Conservation (phyloP, 2,329 filamentous ascomycete species). For the Nemania serpens region DNA sequence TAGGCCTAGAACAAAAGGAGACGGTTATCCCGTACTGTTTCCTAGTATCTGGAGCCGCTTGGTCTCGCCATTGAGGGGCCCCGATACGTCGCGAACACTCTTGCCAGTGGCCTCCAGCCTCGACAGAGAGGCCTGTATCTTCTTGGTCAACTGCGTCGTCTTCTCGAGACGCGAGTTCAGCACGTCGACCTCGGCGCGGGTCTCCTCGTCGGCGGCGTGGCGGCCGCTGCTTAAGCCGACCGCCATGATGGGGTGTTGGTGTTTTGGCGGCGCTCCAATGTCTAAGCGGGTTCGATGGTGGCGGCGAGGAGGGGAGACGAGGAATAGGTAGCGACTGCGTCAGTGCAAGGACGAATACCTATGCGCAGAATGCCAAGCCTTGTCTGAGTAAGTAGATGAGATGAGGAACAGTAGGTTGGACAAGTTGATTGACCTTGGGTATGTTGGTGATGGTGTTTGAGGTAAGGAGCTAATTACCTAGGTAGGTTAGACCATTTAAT, state of each 20-base stretch:
- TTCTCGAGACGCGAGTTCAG: slow-evolving; percentile 81
- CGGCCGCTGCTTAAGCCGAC: slow-evolving; percentile 53
- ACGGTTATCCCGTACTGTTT: slow-evolving; percentile 60
- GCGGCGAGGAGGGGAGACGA: not conserved
- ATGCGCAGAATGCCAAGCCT: too few relatives aligned
- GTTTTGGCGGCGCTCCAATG: not conserved
- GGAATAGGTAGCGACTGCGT: too few relatives aligned
- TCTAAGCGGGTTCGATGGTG: not conserved
- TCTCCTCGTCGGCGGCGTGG: slow-evolving; percentile 67
- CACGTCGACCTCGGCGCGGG: slow-evolving; percentile 71
- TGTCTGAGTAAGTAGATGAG: too few relatives aligned
- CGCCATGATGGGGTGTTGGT: slow-evolving; percentile 50
- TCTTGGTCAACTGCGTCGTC: slow-evolving; percentile 90
- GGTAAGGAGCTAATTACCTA: too few relatives aligned
- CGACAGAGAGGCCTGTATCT: slow-evolving; percentile 86
- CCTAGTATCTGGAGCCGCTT: slow-evolving; percentile 86
- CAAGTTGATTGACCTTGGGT: too few relatives aligned
- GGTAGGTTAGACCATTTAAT: too few relatives aligned
- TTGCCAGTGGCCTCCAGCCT: slow-evolving; percentile 87
- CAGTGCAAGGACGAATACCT: too few relatives aligned
- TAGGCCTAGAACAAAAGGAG: too few relatives aligned
- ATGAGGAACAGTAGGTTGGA: too few relatives aligned
- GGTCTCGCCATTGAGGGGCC: slow-evolving; percentile 91
- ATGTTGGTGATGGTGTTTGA: too few relatives aligned
- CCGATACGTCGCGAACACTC: slow-evolving; percentile 88